Evolutionary conservation across 2,329 filamentous ascomycete genomes (phyloP).

Genomic region (Berkeleyomyces basicola): DNA sequence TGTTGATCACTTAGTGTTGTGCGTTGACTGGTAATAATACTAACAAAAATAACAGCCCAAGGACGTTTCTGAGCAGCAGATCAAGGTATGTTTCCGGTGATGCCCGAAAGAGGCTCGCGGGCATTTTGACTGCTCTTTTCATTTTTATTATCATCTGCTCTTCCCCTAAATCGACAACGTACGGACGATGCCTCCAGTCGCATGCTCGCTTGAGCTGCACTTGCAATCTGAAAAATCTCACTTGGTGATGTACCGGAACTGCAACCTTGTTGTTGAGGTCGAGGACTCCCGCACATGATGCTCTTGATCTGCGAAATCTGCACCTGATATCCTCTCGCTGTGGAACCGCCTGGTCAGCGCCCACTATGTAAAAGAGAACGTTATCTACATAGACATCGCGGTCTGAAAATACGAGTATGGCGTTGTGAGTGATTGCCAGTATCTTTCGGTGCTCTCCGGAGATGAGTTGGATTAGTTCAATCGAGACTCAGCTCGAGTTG

Average conservation of each 20-base stretch:
- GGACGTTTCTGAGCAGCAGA: conserved; percentile 92
- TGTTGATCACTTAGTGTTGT: conserved; percentile 21
- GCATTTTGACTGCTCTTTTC: conserved; percentile 15
- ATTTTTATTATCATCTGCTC: conserved; percentile 9
- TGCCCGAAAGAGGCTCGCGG: conserved; percentile 19
- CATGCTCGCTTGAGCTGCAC: not conserved
- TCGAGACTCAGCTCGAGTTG: not conserved
- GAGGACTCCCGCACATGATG: not conserved
- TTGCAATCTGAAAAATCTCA: not conserved
- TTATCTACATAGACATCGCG: not conserved
- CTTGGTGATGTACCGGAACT: not conserved
- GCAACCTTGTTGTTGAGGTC: not conserved
- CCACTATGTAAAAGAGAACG: conserved; percentile 12
- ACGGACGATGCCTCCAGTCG: conserved; percentile 10
- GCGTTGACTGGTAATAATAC: conserved; percentile 16
- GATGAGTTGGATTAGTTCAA: not conserved
- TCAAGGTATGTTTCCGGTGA: conserved; percentile 99
- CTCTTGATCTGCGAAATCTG: not conserved
- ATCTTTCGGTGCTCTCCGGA: not conserved
- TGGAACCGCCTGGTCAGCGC: conserved; percentile 10
- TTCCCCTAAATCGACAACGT: conserved; percentile 8
- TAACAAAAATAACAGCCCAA: conserved; percentile 53
- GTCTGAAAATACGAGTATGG: not conserved
- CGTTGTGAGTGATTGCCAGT: not conserved
- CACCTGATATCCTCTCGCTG: not conserved